These are phyloP conservation scores for Stygiomarasmius scandens DNA, from an alignment of 1,284 basidiomycete genomes.

Conservation along the genomic window DNA sequence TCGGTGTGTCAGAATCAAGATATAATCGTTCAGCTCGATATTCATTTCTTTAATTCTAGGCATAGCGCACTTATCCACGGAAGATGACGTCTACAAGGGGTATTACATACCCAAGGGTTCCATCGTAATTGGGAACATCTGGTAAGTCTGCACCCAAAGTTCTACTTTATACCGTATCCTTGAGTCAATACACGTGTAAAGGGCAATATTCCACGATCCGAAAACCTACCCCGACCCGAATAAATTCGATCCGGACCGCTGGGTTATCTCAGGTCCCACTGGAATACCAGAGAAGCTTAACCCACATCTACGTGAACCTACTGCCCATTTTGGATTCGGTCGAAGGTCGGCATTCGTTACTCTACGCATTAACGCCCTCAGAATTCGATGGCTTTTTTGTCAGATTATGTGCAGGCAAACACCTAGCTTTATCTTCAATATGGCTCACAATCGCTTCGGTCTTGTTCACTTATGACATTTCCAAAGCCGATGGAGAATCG, in stretches of 20 bases:
- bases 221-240: constrained; percentile 8
- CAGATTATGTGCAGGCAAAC: not conserved
- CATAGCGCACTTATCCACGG: not conserved
- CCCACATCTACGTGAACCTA: constrained; percentile 1
- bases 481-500: not conserved
- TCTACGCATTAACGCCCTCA: not conserved
- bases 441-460: not conserved
- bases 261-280: not conserved
- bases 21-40: not conserved
- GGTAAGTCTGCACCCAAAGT: constrained; percentile 4
- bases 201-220: constrained; percentile 21
- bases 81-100: constrained; percentile 13
- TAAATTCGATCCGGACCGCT: constrained; percentile 9
- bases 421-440: not conserved
- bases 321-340: constrained; percentile 7
- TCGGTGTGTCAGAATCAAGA: not conserved
- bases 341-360: constrained; percentile 2
- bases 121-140: constrained; percentile 13
- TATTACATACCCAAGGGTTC: constrained; percentile 11
- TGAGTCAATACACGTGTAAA: not conserved
- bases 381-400: constrained; percentile 11
- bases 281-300: not conserved
- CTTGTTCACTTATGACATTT: not conserved
- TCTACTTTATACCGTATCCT: not conserved
- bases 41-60: not conserved